These are phyloP conservation scores for Elymus sibiricus DNA, from an alignment of 176 grass and related monocot species.

Conservation along the genomic window DNA sequence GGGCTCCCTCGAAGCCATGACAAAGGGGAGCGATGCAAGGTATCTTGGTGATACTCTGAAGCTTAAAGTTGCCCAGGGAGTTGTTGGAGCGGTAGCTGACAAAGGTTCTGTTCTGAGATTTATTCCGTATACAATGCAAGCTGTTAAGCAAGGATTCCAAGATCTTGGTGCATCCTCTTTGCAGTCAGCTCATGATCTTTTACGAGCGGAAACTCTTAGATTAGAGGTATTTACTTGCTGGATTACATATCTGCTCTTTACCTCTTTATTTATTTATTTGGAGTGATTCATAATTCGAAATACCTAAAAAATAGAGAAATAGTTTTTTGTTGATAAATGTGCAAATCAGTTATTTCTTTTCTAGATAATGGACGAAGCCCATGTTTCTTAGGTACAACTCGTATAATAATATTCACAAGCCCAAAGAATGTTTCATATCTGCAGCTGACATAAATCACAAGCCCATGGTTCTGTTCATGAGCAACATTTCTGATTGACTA, in stretches of 20 bases:
- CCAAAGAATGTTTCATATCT: neutral
- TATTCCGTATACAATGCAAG: conserved; percentile 96
- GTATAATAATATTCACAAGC: neutral
- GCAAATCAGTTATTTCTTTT: neutral
- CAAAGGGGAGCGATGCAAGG: conserved; percentile 84
- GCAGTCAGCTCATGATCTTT: conserved; percentile 70
- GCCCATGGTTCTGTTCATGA: too few relatives aligned
- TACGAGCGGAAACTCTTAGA: conserved; percentile 60
- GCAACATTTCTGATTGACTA: neutral
- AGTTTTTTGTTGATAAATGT: neutral
- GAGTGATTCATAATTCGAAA: neutral
- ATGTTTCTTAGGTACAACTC: neutral
- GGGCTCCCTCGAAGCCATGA: conserved; percentile 97
- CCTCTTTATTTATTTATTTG: neutral
- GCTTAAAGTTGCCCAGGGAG: conserved; percentile 88
- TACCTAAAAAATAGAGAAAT: conserved; percentile 10
- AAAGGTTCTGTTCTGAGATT: conserved; percentile 94
- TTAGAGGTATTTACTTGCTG: conserved; percentile 62
- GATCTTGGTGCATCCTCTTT: conserved; percentile 91
- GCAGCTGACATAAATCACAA: neutral
- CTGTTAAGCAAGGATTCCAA: conserved; percentile 95
- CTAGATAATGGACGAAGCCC: neutral
- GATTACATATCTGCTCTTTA: neutral
- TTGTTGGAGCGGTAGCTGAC: conserved; percentile 91
- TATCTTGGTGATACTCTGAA: conserved; percentile 95